Conservation (phyloP, 176 grass and related monocot species). For the Avena sativa region DNA sequence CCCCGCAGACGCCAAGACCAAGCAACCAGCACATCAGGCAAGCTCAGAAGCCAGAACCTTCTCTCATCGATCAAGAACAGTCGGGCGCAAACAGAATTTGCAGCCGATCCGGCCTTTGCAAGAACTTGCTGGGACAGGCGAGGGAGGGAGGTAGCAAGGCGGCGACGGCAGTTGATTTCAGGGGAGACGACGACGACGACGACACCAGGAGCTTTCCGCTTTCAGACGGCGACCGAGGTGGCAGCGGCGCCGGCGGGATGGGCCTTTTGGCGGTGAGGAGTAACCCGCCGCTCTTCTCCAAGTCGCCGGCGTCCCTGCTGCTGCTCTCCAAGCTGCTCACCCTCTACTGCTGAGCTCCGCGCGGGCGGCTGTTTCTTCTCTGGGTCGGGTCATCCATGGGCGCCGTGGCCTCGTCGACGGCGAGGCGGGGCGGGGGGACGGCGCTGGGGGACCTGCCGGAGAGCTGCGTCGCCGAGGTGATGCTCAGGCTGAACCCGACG, state of each 20-base stretch:
- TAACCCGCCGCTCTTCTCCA: constrained; percentile 49
- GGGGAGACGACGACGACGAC: constrained; percentile 8
- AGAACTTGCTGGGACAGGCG: neutral
- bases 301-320: constrained; percentile 69
- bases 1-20: neutral
- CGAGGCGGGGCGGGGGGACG: constrained; percentile 33
- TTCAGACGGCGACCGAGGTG: constrained; percentile 40
- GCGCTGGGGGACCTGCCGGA: constrained; percentile 80
- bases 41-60: neutral
- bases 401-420: constrained; percentile 49
- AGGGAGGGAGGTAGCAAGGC: too few species aligned
- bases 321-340: constrained; percentile 93
- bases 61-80: constrained; percentile 28
- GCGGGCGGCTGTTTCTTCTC: neutral
- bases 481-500: constrained; percentile 74
- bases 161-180: neutral
- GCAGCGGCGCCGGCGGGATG: constrained; percentile 45
- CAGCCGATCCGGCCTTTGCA: constrained; percentile 3
- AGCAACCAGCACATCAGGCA: neutral
- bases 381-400: constrained; percentile 66
- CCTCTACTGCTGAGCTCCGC: constrained; percentile 47
- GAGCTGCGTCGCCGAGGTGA: constrained; percentile 88
- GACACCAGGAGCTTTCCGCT: constrained; percentile 6
- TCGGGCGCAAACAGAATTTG: neutral
- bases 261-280: constrained; percentile 50